Evolutionary conservation across 129 eudicot species (phyloP), one percentile per base, ranked within the genome.

Genomic region (Centaurea solstitialis): DNA sequence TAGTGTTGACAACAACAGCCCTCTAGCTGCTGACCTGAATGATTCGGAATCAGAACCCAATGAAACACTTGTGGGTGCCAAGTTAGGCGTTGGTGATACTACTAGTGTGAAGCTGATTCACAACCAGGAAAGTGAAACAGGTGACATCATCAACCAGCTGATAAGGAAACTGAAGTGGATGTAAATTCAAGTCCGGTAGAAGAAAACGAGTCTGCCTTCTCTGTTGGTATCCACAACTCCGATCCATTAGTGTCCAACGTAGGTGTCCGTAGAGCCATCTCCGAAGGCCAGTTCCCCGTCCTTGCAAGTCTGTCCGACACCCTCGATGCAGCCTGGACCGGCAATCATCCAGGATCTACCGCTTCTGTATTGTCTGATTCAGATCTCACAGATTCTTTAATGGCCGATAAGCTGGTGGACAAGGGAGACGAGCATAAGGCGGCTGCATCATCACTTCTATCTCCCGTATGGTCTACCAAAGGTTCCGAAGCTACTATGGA

Each of bases 281-380:
- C 97, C 13, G 97, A 88, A 86, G 93, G 94, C 24, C 89, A 91
- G 80, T 80, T 82, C 74, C 86, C 94, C 1, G 88, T 83, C 9
- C 69, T 84, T 23, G 72, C 87, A 79, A 81, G 93, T 88, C 73
- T 96, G 43, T 91, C 98, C 1, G 97, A 93, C 72, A 96, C 98
- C 59, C 97, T 96, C 74, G 98, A 96, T 38, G 98, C 99, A 75
- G 93, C 95, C 3, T 96, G 99, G 98, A 93, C 97, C 0, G 99
- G 99, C 69, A 91, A 80, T 75, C 91, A 80, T 70, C 81, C 87
- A 10, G 91, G 83, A 66, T n/a, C 41, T 66, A 65, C 76, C 28
- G 77, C 66, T 41, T 43, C 74, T 67, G 53, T 23, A 23, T 62
- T 83, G 22, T 77, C 84, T 30, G 87, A 86, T 37, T 78, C 84